phyloP scores from a whole-genome alignment of 345 rosid genomes.

The Salix suchowensis region DNA sequence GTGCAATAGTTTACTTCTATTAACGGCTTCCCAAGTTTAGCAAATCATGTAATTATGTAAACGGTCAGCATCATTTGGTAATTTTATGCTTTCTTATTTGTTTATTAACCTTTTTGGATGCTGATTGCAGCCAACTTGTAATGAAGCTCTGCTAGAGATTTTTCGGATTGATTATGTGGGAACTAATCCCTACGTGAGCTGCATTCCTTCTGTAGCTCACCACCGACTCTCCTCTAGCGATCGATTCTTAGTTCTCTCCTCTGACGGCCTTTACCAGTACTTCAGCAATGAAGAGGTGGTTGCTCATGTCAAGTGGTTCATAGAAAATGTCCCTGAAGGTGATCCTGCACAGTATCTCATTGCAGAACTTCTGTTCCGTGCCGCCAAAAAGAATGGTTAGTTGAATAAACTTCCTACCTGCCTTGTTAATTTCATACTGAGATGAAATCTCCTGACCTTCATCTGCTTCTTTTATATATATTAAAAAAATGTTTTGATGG shows the following conservation, averaged over 20 bases:
- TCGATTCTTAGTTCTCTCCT: conserved; percentile 81
- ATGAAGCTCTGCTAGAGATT: conserved; percentile 80
- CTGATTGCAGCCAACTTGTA: conserved; percentile 68
- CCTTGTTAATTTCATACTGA: background rate
- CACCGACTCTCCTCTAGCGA: conserved; percentile 84
- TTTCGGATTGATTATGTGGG: conserved; percentile 73
- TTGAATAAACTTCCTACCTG: background rate
- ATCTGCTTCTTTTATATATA: background rate
- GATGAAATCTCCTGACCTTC: background rate
- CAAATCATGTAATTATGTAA: background rate
- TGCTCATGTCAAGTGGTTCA: conserved; percentile 95
- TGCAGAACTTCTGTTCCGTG: conserved; percentile 88
- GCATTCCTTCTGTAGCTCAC: conserved; percentile 70
- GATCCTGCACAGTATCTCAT: conserved; percentile 96
- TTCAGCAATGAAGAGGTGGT: conserved; percentile 95
- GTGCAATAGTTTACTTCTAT: background rate
- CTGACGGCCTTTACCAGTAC: conserved; percentile 92
- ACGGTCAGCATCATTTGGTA: background rate
- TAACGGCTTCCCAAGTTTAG: background rate
- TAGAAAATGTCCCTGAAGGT: conserved; percentile 92
- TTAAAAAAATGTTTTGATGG: background rate
- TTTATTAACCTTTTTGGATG: conserved; percentile 8
- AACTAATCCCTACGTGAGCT: conserved; percentile 66
- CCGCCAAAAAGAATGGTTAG: conserved; percentile 92
- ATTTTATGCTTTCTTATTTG: conserved; percentile 1